Evolutionary conservation across 2,329 filamentous ascomycete genomes (phyloP), one percentile per base, ranked within the genome.

Genomic region (Clonostachys byssicola): DNA sequence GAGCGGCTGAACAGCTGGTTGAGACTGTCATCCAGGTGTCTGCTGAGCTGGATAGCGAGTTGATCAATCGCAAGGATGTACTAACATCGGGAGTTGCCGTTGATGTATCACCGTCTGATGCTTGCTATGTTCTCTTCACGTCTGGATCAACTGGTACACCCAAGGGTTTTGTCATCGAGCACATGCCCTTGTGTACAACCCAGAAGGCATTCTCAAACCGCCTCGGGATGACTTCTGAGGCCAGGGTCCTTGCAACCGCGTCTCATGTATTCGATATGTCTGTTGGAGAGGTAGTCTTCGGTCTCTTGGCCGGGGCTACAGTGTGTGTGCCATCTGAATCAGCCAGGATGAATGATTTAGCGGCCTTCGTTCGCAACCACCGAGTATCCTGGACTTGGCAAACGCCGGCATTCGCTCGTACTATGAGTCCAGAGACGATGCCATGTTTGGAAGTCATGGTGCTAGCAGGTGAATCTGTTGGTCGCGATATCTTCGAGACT

Each of bases 31-130:
- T 46, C 16, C 12, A 42, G 20, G 45, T 46, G 8, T 42, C 45
- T 5, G 35, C 23, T 4, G 45, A 46, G 5, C 17, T 46, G 18
- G 14, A 17, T 8, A 35, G 8, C 5, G 12, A 42, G 6, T 40
- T 46, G 12, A 12, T n/a, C 39, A 47, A 13, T 64, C 66, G 49
- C 70, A 66, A 1, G 56, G 70, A 8, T 39, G 42, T 57, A 10
- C 58, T 59, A 42, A 58, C 56, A 6, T 58, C 56, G 5, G 57
- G 46, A 53, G 16, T 56, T 54, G 34, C 36, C 43, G 1, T 18
- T 42, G 14, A 41, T 59, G 58, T 34, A 44, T 60, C 1, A 45
- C 61, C 14, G 5, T 12, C 12, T 17, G 17, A 42, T 4, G n/a
- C 34, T 6, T n/a, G 30, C 33, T 16, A 43, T 16, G 42, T 34